Base-by-base conservation (phyloP, 345 rosid species). In the Schrenkiella parvula region DNA sequence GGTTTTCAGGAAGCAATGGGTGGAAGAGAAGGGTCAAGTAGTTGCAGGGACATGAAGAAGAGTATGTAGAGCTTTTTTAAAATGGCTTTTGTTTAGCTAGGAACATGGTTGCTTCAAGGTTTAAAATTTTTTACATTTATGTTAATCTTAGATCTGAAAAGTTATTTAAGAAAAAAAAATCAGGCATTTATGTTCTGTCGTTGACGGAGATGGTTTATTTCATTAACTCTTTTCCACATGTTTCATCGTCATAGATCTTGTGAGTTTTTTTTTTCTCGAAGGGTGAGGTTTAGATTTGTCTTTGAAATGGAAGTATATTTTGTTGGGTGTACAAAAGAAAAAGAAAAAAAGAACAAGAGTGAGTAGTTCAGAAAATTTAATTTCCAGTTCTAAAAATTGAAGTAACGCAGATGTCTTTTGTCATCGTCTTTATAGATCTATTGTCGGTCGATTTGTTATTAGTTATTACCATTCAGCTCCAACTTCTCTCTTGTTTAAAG, bases 11-110 rank as follows among this genome's bases (percentile, higher is more conserved):
- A 64, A 58, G 58, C 63, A 37, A 41, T 62, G 41, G 37, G 60
- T 65, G 89, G 86, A 72, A 84, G 85, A 74, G 85, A 80, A 71
- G 86, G 82, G 13, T 77, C 88, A 65, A 74, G 85, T 80, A 74
- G 85, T 80, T 78, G 86, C 83, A 81, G 88, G 75, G 85, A 83
- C 64, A 78, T 80, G 78, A 88, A 85, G 85, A 81, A 84, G 78
- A 85, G 83, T 56, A 81, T 71, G 81, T 83, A 84, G 79, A 44
- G 57, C 77, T 55, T 29, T 4, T 48, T 50, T 4, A 53, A 28
- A 54, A 8, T 42, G 52, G 43, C 17, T 69, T 44, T 43, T 54
- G 12, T 25, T 17, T 63, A 67, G 47, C 37, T 53, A 53, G 59
- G 69, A 61, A 43, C 57, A 69, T 69, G 70, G 48, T 44, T 75